Evolutionary conservation across 2,329 filamentous ascomycete species (phyloP).

Genomic region (Claviceps maximensis): DNA sequence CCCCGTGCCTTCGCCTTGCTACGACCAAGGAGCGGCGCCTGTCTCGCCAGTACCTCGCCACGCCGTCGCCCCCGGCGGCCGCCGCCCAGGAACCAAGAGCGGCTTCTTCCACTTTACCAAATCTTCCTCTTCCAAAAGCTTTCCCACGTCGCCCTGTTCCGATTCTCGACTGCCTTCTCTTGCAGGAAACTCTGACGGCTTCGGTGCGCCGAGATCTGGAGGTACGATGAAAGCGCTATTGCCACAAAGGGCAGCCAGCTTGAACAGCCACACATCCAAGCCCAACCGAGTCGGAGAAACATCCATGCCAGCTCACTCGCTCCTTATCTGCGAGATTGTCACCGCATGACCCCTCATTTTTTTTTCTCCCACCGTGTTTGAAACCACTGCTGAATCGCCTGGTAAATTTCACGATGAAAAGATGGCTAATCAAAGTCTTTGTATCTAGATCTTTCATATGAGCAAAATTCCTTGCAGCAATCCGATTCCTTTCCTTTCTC

Average conservation of each 20-base stretch:
- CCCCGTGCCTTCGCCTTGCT: slow-evolving; percentile 13
- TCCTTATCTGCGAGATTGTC: background rate
- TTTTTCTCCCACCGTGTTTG: background rate
- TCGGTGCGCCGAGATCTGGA: slow-evolving; percentile 16
- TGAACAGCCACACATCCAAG: background rate
- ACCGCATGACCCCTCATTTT: background rate
- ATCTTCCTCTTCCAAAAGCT: slow-evolving; percentile 25
- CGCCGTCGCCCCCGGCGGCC: background rate
- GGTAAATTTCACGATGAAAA: background rate
- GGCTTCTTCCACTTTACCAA: slow-evolving; percentile 41
- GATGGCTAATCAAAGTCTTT: background rate
- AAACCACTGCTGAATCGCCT: background rate
- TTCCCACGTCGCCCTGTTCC: slow-evolving; percentile 18
- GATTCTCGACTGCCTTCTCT: slow-evolving; percentile 25
- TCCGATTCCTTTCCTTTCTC: slow-evolving; percentile 27
- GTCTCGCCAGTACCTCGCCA: slow-evolving; percentile 4
- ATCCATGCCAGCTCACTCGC: background rate
- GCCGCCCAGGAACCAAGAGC: slow-evolving; percentile 28
- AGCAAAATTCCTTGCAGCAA: slow-evolving; percentile 24
- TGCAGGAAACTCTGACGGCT: slow-evolving; percentile 23
- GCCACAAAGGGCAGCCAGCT: background rate
- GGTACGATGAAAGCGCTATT: slow-evolving; percentile 20
- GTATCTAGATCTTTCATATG: slow-evolving; percentile 14
- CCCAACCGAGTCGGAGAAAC: background rate
- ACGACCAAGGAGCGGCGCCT: slow-evolving; percentile 2